phyloP scores from a whole-genome alignment of 768 basidiomycete species.

The Russula earlei region DNA sequence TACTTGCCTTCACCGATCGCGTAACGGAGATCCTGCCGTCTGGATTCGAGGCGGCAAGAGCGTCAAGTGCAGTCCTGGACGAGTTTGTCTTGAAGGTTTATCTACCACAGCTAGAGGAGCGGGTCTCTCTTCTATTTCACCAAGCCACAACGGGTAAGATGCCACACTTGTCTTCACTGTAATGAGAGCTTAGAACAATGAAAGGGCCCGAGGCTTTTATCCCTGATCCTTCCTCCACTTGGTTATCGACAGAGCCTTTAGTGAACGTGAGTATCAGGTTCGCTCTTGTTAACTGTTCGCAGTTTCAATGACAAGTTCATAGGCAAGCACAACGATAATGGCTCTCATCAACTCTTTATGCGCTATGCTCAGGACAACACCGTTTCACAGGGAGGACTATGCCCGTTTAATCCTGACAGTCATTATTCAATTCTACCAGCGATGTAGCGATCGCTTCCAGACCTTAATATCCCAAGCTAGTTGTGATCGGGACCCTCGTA shows the following conservation, averaged over 20 bases:
- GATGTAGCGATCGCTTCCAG: constrained; percentile 83
- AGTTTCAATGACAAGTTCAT: neutral
- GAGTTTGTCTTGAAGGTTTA: constrained; percentile 92
- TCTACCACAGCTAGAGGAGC: constrained; percentile 91
- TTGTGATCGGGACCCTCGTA: constrained; percentile 33
- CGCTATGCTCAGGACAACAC: constrained; percentile 80
- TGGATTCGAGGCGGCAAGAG: constrained; percentile 53
- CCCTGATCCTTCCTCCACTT: constrained; percentile 59
- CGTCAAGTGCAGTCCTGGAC: constrained; percentile 69
- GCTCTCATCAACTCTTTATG: constrained; percentile 88
- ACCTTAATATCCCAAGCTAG: constrained; percentile 42
- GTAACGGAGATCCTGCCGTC: constrained; percentile 64
- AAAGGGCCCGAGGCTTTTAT: constrained; percentile 81
- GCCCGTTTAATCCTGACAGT: constrained; percentile 88
- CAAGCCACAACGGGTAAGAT: constrained; percentile 64
- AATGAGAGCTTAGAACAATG: constrained; percentile 1
- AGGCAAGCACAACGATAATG: constrained; percentile 81
- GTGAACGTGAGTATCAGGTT: constrained; percentile 47
- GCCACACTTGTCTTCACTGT: neutral
- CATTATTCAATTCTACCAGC: constrained; percentile 93
- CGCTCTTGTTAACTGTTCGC: neutral
- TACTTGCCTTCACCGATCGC: constrained; percentile 71
- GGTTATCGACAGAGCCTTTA: constrained; percentile 62
- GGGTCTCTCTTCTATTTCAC: constrained; percentile 80
- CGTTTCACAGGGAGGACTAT: constrained; percentile 93